Evolutionary conservation across 305 asterid species (phyloP), one percentile per base, ranked within the genome.

Genomic region (Fraxinus sp.): DNA sequence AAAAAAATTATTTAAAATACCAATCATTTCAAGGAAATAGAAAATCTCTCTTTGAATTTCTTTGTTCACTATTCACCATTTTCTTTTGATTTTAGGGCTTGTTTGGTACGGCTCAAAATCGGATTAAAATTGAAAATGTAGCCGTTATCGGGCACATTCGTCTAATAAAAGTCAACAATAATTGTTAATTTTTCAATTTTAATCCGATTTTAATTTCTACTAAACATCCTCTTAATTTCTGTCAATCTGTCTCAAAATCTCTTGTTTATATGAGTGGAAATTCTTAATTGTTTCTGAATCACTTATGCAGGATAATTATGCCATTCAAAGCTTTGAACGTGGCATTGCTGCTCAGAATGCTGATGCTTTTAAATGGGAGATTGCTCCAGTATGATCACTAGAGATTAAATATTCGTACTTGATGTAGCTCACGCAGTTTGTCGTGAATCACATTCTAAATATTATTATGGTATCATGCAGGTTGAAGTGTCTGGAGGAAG

Each of bases 401-500:
- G 39, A 35, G 62, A 33, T 74, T 85, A 55, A 8, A 3, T 24
- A 70, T 14, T 13, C 78, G 79, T 41, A 26, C 22, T 80, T 3
- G 41, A n/a, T 37, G 20, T 84, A 76, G 8, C 39, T 76, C 77
- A 3, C 80, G 8, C 76, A 14, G 44, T 70, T 70, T 70, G 24
- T 30, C 1, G 18, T 28, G 22, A 22, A 28, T 32, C 76, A 32
- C 22, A 70, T 73, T 73, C 20, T 85, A 9, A 80, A 73, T 35
- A 22, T 82, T 70, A 72, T 82, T 79, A 87, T 87, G 72, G 84
- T 14, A 70, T 72, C 68, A 52, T 87, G 85, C 90, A 96, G 99
- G 98, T 94, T 84, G 97, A 96, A 87, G 98, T 96, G 46, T 82
- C 98, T 80, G 99, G 97, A 22, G 98, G 98, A 35, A 92, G 99